Evolutionary conservation across 257 asterid genomes (phyloP), one percentile per base, ranked within the genome.

Genomic region (Nicotiana sylvestris): DNA sequence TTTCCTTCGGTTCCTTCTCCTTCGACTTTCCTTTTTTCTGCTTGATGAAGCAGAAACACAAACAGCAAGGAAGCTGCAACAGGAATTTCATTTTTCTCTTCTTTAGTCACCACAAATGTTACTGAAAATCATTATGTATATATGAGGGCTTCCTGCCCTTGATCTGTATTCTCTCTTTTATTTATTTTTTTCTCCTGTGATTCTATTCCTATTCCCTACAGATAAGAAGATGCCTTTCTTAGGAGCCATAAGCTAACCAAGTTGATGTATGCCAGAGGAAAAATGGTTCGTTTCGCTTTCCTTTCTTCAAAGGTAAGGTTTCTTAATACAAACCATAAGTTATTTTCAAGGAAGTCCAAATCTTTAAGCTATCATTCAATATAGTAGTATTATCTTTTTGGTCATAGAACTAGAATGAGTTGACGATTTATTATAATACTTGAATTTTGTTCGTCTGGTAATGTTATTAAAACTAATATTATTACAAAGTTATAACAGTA

Each of bases 31-130:
- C 76, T 55, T 83, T 88, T 81, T 78, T 92, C 85, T 69, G 82
- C 87, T 84, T 85, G 84, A 88, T 66, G 92, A 88, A 88, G 86
- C 97, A 91, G 93, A 92, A 89, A 86, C 93, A 92, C 18, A 90
- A 86, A 86, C 92, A 88, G 77, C 94, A 88, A 1, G 93, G 92
- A 57, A 89, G 79, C 64, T 81, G 89, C 79, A 86, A 27, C 84
- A 88, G 25, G 86, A 92, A 85, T 80, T 89, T 90, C 89, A 88
- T 90, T 58, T 82, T 84, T 79, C 66, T 55, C 30, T 74, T 86
- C 18, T n/a, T 39, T 60, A 57, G 56, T 76, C 78, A 25, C 67
- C 53, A 32, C 68, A 70, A 43, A 66, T 76, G 21, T 56, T 76
- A 27, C 78, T 27, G 55, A 80, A 57, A 70, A 72, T 69, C 80